Conservation (phyloP, 1,139 yeast genomes). For the Blastobotrys illinoisensis region DNA sequence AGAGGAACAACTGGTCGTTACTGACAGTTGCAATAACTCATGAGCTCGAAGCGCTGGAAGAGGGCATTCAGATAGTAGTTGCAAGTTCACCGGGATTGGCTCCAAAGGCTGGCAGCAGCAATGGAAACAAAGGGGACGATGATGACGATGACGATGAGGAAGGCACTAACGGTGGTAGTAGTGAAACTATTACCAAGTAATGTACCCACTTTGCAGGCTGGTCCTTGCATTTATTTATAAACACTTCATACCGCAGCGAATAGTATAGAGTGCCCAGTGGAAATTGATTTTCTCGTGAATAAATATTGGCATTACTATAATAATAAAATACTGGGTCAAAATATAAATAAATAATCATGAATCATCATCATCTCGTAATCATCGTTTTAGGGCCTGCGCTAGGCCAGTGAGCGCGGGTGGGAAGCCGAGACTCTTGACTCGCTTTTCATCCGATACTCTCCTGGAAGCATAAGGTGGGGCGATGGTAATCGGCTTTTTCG, state of each 20-base stretch:
- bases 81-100: neutral
- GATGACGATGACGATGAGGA: neutral
- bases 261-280: neutral
- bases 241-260: no score
- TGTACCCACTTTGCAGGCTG: neutral
- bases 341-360: neutral
- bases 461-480: neutral
- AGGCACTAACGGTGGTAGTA: neutral
- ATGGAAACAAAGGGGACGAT: neutral
- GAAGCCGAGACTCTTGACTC: constrained; percentile 28
- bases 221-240: neutral
- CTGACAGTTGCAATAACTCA: constrained; percentile 30
- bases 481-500: constrained; percentile 4
- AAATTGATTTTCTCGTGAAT: no score
- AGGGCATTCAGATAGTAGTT: constrained; percentile 15
- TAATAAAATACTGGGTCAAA: neutral
- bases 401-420: constrained; percentile 25
- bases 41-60: constrained; percentile 26
- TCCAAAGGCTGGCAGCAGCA: neutral
- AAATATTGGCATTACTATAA: neutral
- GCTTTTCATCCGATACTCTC: constrained; percentile 14
- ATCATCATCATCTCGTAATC: neutral
- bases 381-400: neutral
- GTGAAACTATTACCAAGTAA: neutral
- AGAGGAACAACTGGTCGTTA: constrained; percentile 23